Evolutionary conservation across 495 filamentous ascomycete genomes (phyloP).

Genomic region (Oidiodendron maius): DNA sequence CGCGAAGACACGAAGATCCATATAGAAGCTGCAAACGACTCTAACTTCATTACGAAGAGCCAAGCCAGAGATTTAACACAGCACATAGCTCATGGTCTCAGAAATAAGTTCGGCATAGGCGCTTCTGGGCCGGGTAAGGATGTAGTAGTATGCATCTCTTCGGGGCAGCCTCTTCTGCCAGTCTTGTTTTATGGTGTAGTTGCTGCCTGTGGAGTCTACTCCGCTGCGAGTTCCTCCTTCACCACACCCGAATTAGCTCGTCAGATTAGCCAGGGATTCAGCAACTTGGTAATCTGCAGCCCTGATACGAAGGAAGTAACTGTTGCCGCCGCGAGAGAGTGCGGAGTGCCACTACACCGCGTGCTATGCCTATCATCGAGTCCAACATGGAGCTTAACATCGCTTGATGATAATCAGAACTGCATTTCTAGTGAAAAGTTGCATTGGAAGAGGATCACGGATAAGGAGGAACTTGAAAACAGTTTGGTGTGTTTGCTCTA

Average conservation of each 20-base stretch:
- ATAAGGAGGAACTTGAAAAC: constrained; percentile 35
- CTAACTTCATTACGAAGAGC: constrained; percentile 40
- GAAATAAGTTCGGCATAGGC: constrained; percentile 42
- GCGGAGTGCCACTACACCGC: constrained; percentile 54
- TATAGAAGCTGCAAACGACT: constrained; percentile 41
- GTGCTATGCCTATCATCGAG: constrained; percentile 74
- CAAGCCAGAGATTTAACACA: constrained; percentile 35
- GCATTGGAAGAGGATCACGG: constrained; percentile 24
- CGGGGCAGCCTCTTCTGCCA: constrained; percentile 40
- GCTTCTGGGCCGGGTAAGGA: constrained; percentile 39
- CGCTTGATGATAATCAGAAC: constrained; percentile 17
- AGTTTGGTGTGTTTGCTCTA: constrained; percentile 72
- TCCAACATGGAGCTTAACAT: constrained; percentile 58
- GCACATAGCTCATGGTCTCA: constrained; percentile 39
- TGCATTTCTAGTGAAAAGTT: constrained; percentile 3
- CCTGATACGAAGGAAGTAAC: constrained; percentile 42
- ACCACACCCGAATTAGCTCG: constrained; percentile 36
- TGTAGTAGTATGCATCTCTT: constrained; percentile 43
- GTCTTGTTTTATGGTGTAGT: constrained; percentile 42
- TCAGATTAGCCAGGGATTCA: constrained; percentile 29
- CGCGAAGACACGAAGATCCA: constrained; percentile 32
- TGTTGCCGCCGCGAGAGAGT: constrained; percentile 57
- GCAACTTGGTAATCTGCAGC: constrained; percentile 22
- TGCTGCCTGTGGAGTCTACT: constrained; percentile 45
- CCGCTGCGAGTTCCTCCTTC: constrained; percentile 34